Conservation (phyloP, 139 green algal species). For the Haematococcus sp. region DNA sequence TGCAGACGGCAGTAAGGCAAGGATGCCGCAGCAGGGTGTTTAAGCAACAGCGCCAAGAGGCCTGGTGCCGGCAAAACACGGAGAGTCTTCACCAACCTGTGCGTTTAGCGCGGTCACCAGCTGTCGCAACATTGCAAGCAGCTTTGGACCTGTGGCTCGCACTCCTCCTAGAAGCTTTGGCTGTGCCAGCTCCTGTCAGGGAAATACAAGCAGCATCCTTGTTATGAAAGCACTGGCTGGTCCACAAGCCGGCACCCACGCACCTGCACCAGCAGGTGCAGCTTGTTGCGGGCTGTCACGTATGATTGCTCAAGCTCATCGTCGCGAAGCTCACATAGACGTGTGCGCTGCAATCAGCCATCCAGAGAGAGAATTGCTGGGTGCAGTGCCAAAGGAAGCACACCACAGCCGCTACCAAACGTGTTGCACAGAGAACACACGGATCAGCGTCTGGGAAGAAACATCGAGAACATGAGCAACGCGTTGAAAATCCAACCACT, state of each 20-base stretch:
- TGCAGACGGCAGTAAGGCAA: too few relatives aligned
- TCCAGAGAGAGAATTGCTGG: too few relatives aligned
- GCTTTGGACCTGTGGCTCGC: constrained; percentile 6
- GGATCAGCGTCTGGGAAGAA: too few relatives aligned
- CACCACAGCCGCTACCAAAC: too few relatives aligned
- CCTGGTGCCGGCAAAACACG: too few relatives aligned
- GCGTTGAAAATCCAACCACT: too few relatives aligned
- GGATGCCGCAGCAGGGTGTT: too few relatives aligned
- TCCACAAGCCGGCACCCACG: too few relatives aligned
- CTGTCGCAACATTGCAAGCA: constrained; percentile 32
- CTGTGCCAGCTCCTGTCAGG: constrained; percentile 6
- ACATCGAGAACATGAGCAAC: too few relatives aligned
- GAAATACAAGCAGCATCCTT: background rate
- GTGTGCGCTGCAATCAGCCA: constrained; percentile 70
- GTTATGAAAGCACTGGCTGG: background rate
- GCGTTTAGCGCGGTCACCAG: constrained; percentile 38
- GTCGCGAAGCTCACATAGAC: constrained; percentile 73
- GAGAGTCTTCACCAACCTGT: constrained; percentile 11
- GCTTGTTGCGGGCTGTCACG: constrained; percentile 29
- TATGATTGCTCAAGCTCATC: constrained; percentile 54
- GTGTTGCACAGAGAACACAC: too few relatives aligned
- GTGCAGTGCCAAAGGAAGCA: too few relatives aligned
- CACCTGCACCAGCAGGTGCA: constrained; percentile 53
- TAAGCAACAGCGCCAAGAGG: too few relatives aligned
- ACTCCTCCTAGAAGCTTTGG: constrained; percentile 24